Evolutionary conservation across 495 filamentous ascomycete genomes (phyloP).

Genomic region (Glonium stellatum): DNA sequence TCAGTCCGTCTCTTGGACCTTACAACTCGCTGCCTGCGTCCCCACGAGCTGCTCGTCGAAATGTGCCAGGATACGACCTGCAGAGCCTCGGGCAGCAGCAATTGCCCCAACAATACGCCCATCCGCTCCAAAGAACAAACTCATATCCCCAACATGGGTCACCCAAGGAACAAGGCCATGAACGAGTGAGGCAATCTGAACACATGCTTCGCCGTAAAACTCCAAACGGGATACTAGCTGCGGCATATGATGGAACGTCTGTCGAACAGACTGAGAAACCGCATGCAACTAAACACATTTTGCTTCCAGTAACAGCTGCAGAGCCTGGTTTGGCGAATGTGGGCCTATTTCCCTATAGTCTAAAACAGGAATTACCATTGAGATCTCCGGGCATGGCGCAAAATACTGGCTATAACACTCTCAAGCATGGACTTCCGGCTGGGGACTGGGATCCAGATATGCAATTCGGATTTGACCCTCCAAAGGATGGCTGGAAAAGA

Average conservation of each 20-base stretch:
- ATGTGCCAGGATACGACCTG: constrained; percentile 17
- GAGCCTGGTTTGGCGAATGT: constrained; percentile 2
- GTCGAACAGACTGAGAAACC: constrained; percentile 69
- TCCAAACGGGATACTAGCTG: constrained; percentile 84
- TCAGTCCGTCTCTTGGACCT: neutral
- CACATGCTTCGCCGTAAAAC: constrained; percentile 89
- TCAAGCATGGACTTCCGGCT: constrained; percentile 6
- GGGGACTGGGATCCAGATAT: constrained; percentile 23
- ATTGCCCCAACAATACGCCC: constrained; percentile 37
- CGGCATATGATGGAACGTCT: constrained; percentile 85
- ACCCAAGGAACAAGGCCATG: constrained; percentile 23
- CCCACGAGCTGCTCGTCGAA: constrained; percentile 14
- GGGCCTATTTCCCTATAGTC: constrained; percentile 13
- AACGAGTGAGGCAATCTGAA: constrained; percentile 40
- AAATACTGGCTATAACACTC: constrained; percentile 4
- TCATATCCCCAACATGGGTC: constrained; percentile 17
- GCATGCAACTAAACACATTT: constrained; percentile 78
- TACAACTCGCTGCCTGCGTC: constrained; percentile 17
- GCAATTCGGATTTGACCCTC: constrained; percentile 21
- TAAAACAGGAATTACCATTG: constrained; percentile 19
- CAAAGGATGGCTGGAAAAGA: constrained; percentile 15
- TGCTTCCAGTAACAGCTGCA: constrained; percentile 52
- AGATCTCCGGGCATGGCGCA: constrained; percentile 10
- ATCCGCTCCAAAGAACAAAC: constrained; percentile 32
- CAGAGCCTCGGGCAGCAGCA: constrained; percentile 19